Evolutionary conservation across 202 grass and related monocot species (phyloP), one percentile per base, ranked within the genome.

Genomic region (Alloteropsis angusta): DNA sequence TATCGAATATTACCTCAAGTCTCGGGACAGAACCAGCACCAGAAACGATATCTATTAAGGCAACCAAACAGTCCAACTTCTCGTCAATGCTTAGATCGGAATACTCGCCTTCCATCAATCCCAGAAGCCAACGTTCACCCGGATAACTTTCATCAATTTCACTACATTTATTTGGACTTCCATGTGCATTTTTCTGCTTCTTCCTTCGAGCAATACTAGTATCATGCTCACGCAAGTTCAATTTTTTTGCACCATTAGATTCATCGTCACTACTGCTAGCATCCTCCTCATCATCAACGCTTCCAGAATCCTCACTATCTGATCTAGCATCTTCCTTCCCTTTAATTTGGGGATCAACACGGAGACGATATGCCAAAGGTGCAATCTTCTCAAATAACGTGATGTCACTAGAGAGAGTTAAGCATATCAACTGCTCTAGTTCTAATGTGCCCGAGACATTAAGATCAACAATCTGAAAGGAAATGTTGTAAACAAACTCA

Each of bases 101-200:
- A 60, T 99, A 96, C 63, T 99, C 90, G 34, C 96, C 96, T 83
- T 99, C 92, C 96, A 99, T 93, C 84, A 99, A 88, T 60, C 92
- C 96, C 53, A 96, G 60, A 56, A 99, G 86, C 92, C 92, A 99
- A 63, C 69, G 75, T 74, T 99, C 96, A 59, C 96, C 90, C 1
- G 88, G 72, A 89, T 82, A 96, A 78, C 96, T 99, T 87, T 99
- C 92, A 80, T 99, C 96, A 84, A 96, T 99, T 93, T 96, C 96
- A 82, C 49, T 88, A 67, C 79, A 86, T 82, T 88, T 86, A 72
- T 80, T 79, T 50, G 81, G 53, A 80, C 71, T 91, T 74, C 28
- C 54, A 68, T 67, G 34, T 26, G 34, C 52, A 71, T 75, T 82
- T 76, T 88, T 91, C 34, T 19, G 57, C 35, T 63, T 86, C 65